Base-by-base conservation (phyloP, 208 protist species). In the Balamuthia mandrillaris region DNA sequence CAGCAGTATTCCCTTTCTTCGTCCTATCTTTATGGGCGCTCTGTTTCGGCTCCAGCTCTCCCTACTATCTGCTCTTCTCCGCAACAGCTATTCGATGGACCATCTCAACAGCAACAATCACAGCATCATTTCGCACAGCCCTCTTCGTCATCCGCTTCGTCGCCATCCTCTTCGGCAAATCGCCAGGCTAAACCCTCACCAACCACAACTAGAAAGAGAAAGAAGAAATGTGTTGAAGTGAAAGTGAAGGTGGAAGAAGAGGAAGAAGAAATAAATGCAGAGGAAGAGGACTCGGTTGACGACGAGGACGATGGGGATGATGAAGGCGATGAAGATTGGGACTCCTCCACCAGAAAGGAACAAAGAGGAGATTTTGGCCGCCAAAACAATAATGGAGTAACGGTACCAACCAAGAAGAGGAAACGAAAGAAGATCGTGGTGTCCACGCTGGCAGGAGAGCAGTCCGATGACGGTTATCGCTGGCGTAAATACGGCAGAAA, bases 401-500 rank as follows among this genome's bases (percentile, higher is more conserved):
- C 60, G 29, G 29, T 10, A 10, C 29, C 14, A 27, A n/a, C 60
- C 60, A 16, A 68, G 29, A 68, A 37, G 12, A 29, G 56, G 27
- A 63, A 29, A n/a, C 12, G 56, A 12, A 29, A 29, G 24, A 56
- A 12, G 24, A 4, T 16, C 12, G 29, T 5, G 9, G 4, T 29
- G n/a, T n/a, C n/a, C n/a, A n/a, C n/a, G n/a, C n/a, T 24, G 9
- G 44, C 14, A 0, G 49, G 1, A 81, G 51, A 24, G n/a, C 12
- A 56, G 47, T 29, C 42, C 14, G n/a, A 24, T 68, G 60, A 68
- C 60, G 84, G 70, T 14, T 79, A 79, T 29, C n/a, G 85, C 12
- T 87, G 85, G 85, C 61, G 85, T n/a, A 87, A 87, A 31, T 87
- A 87, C 45, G 85, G 85, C 3, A 70, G 72, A 12, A 87, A 87